Evolutionary conservation across 257 asterid genomes (phyloP), one percentile per base, ranked within the genome.

Genomic region (Voacanga thouarsii): DNA sequence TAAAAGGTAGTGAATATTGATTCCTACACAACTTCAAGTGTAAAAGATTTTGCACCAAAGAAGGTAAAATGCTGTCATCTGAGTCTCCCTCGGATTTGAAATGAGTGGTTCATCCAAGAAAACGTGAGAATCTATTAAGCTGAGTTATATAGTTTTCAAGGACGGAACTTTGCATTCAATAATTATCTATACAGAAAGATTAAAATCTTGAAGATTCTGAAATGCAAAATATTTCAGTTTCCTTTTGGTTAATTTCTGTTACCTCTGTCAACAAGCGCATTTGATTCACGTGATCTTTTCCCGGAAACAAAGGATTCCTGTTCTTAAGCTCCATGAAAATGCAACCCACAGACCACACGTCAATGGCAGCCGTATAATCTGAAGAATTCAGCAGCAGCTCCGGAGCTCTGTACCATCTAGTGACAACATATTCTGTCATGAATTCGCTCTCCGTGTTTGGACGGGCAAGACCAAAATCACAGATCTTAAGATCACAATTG

Each of bases 341-440:
- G 87, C 99, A 96, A 23, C 98, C 99, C 7, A 96, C 99, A 0
- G 99, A 96, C 99, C 99, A 96, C 0, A 96, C 92, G 77, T 96
- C 99, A 15, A 93, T 96, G 8, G 99, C 94, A 44, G 93, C 89
- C 15, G 90, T 92, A 79, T 93, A 96, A 41, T 93, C 99, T 0
- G 99, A 93, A 16, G 98, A 92, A 83, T 89, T 92, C 73, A 96
- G 80, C 77, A 96, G 80, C 80, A 96, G 81, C 86, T 96, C 99
- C 0, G 99, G 99, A 19, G 99, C 99, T 81, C 99, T 88, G 83
- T 96, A 96, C 99, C 99, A 93, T 77, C 99, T 83, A n/a, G 99
- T 96, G 69, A 96, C 99, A 28, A 96, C 99, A 71, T 96, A 96
- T 73, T 96, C 99, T 2, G 99, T 96, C 99, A 96, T 96, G 89